Conservation (phyloP, 805 yeast species). For the Ogataea zsoltii region DNA sequence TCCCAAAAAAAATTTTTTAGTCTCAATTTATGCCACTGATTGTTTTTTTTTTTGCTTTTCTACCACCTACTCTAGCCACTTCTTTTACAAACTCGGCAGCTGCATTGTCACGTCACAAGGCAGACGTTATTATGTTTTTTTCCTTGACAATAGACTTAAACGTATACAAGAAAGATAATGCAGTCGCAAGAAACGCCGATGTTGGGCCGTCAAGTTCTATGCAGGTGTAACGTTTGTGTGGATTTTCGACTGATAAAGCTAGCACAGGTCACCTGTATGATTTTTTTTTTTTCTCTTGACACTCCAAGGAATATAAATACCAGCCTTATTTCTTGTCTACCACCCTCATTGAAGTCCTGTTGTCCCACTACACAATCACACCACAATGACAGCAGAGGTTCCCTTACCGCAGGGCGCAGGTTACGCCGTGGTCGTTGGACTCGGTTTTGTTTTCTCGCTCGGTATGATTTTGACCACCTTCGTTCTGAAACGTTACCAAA, state of each 20-base stretch:
- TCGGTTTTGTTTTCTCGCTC: conserved; percentile 69
- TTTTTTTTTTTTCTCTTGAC: neutral
- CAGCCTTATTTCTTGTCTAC: neutral
- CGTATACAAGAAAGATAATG: neutral
- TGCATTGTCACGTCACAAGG: neutral
- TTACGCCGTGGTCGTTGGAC: conserved; percentile 83
- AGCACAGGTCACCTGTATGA: no score
- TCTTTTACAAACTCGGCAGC: no score
- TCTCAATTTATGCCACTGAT: neutral
- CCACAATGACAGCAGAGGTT: conserved; percentile 15
- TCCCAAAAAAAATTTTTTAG: no score
- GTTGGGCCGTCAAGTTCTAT: neutral
- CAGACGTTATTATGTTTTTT: neutral
- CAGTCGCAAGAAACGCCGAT: neutral
- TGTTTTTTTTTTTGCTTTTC: no score
- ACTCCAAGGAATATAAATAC: neutral
- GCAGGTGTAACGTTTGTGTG: neutral
- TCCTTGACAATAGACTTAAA: neutral
- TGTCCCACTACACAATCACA: no score
- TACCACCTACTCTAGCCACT: no score
- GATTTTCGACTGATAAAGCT: neutral
- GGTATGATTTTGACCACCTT: conserved; percentile 80
- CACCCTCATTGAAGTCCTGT: neutral
- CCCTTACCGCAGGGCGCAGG: conserved; percentile 72
- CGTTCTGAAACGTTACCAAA: conserved; percentile 73